Base-by-base conservation (phyloP, 2,329 filamentous ascomycete genomes). In the Chlorencoelia australis region DNA sequence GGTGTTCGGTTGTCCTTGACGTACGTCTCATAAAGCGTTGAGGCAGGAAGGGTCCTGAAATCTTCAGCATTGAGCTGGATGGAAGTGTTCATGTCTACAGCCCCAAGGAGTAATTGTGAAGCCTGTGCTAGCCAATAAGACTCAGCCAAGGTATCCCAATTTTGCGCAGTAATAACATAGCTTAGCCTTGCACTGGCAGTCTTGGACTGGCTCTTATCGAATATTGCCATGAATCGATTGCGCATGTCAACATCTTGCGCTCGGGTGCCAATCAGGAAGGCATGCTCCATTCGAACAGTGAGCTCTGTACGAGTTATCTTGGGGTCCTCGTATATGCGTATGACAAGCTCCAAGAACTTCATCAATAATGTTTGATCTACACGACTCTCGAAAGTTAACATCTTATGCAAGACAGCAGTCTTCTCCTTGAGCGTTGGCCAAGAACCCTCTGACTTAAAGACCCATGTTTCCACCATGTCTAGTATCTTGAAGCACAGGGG, bases 341-440 rank as follows among this genome's bases (percentile, higher is more conserved):
- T 94, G 17, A 99, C 91, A 17, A 99, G 75, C 47, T 96, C 84
- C 40, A 98, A 68, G 64, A 96, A 99, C 55, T 89, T 89, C 48
- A 81, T 87, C 39, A 98, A 69, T 64, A 98, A 79, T 0, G 81
- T 86, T 20, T 79, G 75, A 55, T 96, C 89, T 18, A 72, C 64
- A 25, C 91, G 75, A 39, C 84, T 77, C 60, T 99, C 91, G 49
- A 98, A 98, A 0, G 88, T 79, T 11, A 96, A 66, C 91, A 99
- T 99, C 64, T 98, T 99, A 52, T 94, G 88, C n/a, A 99, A 65
- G 1, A 99, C 91, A 1, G 93, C 93, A 0, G 89, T 96, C 66
- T 98, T 98, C 62, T 98, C 93, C 59, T 99, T 99, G 2, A 98
- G 70, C 0, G 91, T 98, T 1, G 91, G 91, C 71, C 91, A 95